Evolutionary conservation across 768 basidiomycete species (phyloP).

Genomic region (Amanita inopinata): DNA sequence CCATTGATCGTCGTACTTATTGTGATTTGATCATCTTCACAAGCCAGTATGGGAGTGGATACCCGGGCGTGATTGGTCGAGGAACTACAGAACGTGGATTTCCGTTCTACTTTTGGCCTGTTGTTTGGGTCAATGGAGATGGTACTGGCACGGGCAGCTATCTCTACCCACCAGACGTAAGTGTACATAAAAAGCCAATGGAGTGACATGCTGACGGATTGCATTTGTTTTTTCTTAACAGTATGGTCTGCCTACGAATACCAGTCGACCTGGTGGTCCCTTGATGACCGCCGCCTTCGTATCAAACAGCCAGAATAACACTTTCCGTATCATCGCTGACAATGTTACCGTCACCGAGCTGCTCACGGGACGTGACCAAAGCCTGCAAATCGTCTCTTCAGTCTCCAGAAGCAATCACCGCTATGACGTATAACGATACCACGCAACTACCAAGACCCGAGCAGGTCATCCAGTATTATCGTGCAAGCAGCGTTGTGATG

Average conservation of each 20-base stretch:
- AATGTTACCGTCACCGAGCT: conserved; percentile 36
- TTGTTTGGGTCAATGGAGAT: no score
- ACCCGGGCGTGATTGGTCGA: no score
- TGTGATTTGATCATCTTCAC: no score
- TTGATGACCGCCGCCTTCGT: conserved; percentile 34
- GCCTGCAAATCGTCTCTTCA: conserved; percentile 28
- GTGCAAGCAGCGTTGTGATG: conserved; percentile 52
- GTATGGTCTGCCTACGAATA: conserved; percentile 22
- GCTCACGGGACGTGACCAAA: conserved; percentile 27
- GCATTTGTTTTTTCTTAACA: conserved; percentile 5
- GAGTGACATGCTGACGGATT: conserved; percentile 35
- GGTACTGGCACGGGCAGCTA: no score
- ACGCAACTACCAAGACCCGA: conserved; percentile 32
- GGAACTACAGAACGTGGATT: no score
- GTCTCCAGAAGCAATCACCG: conserved; percentile 14
- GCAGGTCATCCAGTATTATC: conserved; percentile 59
- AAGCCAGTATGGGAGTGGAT: no score
- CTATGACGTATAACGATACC: conserved; percentile 23
- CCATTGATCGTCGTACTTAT: neutral
- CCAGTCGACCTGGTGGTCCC: conserved; percentile 39
- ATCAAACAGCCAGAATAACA: conserved; percentile 28
- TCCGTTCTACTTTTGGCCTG: no score
- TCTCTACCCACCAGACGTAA: no score
- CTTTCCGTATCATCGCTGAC: conserved; percentile 39
- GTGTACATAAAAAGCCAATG: conserved; percentile 16